Evolutionary conservation across 306 rosid genomes (phyloP).

Genomic region (Mucuna pruriens): DNA sequence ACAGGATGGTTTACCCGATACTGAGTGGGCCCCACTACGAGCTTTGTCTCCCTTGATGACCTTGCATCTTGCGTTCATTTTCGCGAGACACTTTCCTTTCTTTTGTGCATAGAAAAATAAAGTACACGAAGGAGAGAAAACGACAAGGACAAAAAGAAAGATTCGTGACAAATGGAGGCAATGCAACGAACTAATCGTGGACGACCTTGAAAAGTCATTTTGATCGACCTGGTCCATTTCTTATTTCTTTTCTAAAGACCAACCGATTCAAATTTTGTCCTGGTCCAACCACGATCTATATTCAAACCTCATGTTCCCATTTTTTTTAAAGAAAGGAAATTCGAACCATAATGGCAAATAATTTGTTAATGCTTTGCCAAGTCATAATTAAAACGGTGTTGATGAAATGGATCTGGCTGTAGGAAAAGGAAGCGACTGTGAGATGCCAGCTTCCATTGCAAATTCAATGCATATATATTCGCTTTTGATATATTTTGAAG

Average conservation of each 20-base stretch:
- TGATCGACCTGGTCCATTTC: not conserved
- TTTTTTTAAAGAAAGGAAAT: not conserved
- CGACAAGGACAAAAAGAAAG: not conserved
- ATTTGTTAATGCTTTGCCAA: not conserved
- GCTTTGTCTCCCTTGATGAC: not conserved
- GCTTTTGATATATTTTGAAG: not conserved
- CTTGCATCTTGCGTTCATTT: not conserved
- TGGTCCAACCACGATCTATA: not conserved
- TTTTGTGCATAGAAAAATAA: not conserved
- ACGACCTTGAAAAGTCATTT: conserved; percentile 31
- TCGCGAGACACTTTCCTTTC: not conserved
- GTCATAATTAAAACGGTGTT: conserved; percentile 2
- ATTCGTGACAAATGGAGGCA: conserved; percentile 13
- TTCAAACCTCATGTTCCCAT: not conserved
- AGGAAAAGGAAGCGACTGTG: not conserved
- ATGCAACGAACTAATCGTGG: not conserved
- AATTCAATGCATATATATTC: not conserved
- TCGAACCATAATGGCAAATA: not conserved
- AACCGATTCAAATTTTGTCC: not conserved
- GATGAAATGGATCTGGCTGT: conserved; percentile 3
- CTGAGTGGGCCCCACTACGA: conserved; percentile 10
- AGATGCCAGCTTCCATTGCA: conserved; percentile 32
- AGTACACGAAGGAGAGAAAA: not conserved
- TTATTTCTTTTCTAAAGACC: conserved; percentile 13
- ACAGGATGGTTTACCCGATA: not conserved